Conservation (phyloP, 257 asterid genomes). For the Solanum boliviense region DNA sequence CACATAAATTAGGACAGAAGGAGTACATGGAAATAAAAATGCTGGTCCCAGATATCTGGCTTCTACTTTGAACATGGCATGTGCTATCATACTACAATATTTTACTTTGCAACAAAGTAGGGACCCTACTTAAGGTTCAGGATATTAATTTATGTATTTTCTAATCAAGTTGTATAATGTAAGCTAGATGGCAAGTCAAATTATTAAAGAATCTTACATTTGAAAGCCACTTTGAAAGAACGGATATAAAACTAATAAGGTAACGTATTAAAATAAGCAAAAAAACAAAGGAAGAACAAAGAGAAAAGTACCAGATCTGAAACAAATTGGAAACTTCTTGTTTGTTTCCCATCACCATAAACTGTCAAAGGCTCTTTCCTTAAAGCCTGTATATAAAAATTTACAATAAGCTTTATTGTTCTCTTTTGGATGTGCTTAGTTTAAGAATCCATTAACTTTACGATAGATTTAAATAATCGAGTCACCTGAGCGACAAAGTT, state of each 20-base stretch:
- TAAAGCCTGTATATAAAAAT: slow-evolving; percentile 48
- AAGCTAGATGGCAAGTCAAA: neutral
- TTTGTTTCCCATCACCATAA: slow-evolving; percentile 96
- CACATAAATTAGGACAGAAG: neutral
- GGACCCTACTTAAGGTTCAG: neutral
- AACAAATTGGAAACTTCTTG: slow-evolving; percentile 92
- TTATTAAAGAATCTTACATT: neutral
- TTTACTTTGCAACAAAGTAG: neutral
- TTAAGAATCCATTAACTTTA: neutral
- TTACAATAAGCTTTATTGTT: neutral
- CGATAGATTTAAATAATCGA: neutral
- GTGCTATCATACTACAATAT: neutral
- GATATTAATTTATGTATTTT: neutral
- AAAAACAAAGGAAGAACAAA: neutral
- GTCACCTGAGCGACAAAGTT: slow-evolving; percentile 97
- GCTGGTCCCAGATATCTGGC: neutral
- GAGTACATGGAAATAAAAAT: neutral
- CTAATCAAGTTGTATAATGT: neutral
- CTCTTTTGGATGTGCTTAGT: neutral
- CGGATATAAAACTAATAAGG: neutral
- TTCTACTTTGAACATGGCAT: neutral
- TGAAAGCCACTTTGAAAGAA: neutral
- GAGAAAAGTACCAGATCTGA: slow-evolving; percentile 69
- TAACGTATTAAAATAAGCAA: neutral
- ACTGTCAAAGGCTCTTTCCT: slow-evolving; percentile 94